These are phyloP conservation scores for Fusarium hainanense DNA, from an alignment of 2,329 filamentous ascomycete species.

Conservation along the genomic window DNA sequence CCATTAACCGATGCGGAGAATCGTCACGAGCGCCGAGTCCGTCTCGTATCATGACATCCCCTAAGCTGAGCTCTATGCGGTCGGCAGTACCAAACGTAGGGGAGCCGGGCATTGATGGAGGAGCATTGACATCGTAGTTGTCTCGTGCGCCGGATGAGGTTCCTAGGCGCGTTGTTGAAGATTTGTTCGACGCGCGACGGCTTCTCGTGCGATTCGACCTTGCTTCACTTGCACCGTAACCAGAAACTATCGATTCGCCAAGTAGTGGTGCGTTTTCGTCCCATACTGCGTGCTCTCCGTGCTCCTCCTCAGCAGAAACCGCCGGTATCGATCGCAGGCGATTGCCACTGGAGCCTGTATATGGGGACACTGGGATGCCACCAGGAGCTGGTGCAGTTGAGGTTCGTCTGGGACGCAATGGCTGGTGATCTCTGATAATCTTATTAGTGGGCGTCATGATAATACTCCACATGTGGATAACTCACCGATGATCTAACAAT, in stretches of 20 bases:
- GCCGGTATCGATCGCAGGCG: conserved; percentile 52
- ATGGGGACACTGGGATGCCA: conserved; percentile 49
- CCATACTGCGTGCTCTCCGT: conserved; percentile 55
- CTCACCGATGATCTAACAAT: conserved; percentile 85
- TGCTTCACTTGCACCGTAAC: conserved; percentile 59
- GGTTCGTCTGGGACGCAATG: conserved; percentile 72
- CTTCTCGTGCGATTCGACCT: conserved; percentile 52
- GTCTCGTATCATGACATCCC: conserved; percentile 77
- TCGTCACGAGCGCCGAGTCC: conserved; percentile 60
- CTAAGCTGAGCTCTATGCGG: conserved; percentile 67
- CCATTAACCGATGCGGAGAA: conserved; percentile 46
- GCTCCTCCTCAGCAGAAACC: conserved; percentile 60
- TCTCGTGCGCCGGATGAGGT: conserved; percentile 53
- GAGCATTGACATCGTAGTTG: conserved; percentile 73
- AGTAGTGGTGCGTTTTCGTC: conserved; percentile 68
- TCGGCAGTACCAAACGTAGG: conserved; percentile 63
- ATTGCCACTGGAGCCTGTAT: conserved; percentile 46
- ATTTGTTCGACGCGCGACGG: conserved; percentile 62
- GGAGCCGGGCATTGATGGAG: conserved; percentile 73
- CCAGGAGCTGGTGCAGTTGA: conserved; percentile 58
- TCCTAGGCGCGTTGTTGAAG: conserved; percentile 59
- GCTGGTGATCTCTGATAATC: conserved; percentile 63
- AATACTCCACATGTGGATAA: neutral
- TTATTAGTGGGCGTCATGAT: neutral
- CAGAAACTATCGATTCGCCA: conserved; percentile 50